Evolutionary conservation across 2,329 filamentous ascomycete genomes (phyloP).

Genomic region (Pseudogymnoascus sp.): DNA sequence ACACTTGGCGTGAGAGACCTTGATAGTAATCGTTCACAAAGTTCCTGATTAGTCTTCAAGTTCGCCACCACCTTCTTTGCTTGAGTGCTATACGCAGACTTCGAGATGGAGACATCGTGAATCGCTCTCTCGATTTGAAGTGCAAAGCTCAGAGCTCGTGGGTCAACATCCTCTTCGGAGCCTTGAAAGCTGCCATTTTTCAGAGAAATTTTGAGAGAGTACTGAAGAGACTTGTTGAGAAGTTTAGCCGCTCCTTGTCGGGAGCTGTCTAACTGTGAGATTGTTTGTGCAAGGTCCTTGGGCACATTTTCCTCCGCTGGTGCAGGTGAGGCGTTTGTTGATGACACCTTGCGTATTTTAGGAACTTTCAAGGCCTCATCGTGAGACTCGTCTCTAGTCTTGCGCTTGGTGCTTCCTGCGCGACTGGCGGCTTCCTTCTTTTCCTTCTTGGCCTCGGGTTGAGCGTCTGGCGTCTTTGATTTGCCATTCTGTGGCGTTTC

Average conservation of each 20-base stretch:
- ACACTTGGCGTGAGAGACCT: constrained; percentile 65
- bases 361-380: constrained; percentile 36
- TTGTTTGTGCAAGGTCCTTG: constrained; percentile 43
- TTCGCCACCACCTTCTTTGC: constrained; percentile 76
- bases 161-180: constrained; percentile 57
- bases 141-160: constrained; percentile 62
- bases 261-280: constrained; percentile 51
- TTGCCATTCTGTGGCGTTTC: constrained; percentile 32
- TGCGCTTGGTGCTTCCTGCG: constrained; percentile 45
- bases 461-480: constrained; percentile 20
- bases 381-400: constrained; percentile 50
- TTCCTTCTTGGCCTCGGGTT: constrained; percentile 33
- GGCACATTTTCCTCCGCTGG: constrained; percentile 35
- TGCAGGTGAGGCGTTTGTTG: constrained; percentile 35
- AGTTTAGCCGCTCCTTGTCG: constrained; percentile 65
- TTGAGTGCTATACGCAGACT: constrained; percentile 52
- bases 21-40: constrained; percentile 70
- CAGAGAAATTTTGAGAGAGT: constrained; percentile 59
- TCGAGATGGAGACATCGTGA: constrained; percentile 47
- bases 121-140: constrained; percentile 74
- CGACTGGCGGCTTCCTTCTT: constrained; percentile 37
- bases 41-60: constrained; percentile 77
- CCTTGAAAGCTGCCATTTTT: constrained; percentile 59
- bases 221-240: constrained; percentile 62
- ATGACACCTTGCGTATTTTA: constrained; percentile 49